phyloP scores from a whole-genome alignment of 768 basidiomycete species.

The Naganishia friedmannii region DNA sequence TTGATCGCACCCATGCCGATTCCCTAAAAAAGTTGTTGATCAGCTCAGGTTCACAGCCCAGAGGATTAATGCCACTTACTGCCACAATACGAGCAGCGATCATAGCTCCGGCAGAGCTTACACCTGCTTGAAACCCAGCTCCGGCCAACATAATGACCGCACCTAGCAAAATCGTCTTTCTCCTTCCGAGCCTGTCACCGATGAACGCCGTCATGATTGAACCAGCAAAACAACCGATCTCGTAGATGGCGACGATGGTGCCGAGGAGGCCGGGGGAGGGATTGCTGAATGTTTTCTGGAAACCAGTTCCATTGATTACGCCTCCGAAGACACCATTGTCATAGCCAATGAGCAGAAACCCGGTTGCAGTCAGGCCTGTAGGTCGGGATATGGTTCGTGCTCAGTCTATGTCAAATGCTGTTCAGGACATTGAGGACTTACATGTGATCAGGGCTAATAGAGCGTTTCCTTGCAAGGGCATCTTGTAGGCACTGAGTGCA shows the following conservation, averaged over 20 bases:
- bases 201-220: slow-evolving; percentile 37
- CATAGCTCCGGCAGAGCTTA: slow-evolving; percentile 36
- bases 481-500: neutral
- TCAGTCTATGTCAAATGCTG: neutral
- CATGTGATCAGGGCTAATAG: slow-evolving; percentile 9
- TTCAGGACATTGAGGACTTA: neutral
- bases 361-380: slow-evolving; percentile 10
- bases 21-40: neutral
- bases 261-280: slow-evolving; percentile 36
- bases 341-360: slow-evolving; percentile 32
- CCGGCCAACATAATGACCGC: slow-evolving; percentile 40
- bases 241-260: slow-evolving; percentile 42
- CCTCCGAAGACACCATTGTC: slow-evolving; percentile 42
- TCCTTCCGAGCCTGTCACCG: slow-evolving; percentile 38
- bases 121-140: slow-evolving; percentile 39
- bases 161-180: slow-evolving; percentile 35
- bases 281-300: slow-evolving; percentile 29
- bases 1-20: slow-evolving; percentile 40
- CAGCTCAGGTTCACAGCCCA: neutral
- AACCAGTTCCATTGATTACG: slow-evolving; percentile 35
- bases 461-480: slow-evolving; percentile 7
- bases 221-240: slow-evolving; percentile 42
- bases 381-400: neutral
- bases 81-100: slow-evolving; percentile 39
- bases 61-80: slow-evolving; percentile 32